Base-by-base conservation (phyloP, 768 basidiomycete species). In the Pleurotus pulmonarius region DNA sequence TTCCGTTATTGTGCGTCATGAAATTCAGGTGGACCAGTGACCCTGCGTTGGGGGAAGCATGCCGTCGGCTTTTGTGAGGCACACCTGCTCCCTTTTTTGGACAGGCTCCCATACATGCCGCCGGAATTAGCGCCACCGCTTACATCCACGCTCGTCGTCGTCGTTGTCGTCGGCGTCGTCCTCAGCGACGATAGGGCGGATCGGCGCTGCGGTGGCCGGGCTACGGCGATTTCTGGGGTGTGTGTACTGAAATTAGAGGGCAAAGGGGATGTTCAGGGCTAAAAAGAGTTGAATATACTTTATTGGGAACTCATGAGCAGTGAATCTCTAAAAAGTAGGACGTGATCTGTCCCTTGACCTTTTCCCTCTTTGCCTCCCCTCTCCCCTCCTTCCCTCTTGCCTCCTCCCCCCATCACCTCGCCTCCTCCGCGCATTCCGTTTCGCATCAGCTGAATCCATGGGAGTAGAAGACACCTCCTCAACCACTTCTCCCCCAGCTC, bases 301-400 rank as follows among this genome's bases (percentile, higher is more conserved):
- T 44, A 22, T 44, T n/a, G 41, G n/a, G 41, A 44, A 16, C 41
- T 44, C 20, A 44, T 16, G 41, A 44, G n/a, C n/a, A 44, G n/a
- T 16, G 20, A 44, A 44, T 44, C 41, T 16, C 41, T 44, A 44
- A 44, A 44, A 44, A 34, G 29, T 34, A 44, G n/a, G 41, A 16
- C 20, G n/a, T 22, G 41, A 44, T 44, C 41, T 44, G n/a, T 44
- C 41, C 41, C 41, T 44, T 44, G 41, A 7, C 41, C 20, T 44
- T 44, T 22, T 53, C 34, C 22, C 38, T 38, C 51, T 34, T 41
- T 72, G 43, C 87, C 89, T 37, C 77, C 72, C 56, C 78, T 73
- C 73, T 90, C 89, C 59, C 81, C 74, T 79, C 73, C 73, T 90
- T 90, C 59, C 81, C 74, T 79, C 51, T 16, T 24, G 25, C 51